Evolutionary conservation across 2,329 filamentous ascomycete species (phyloP).

Genomic region (Penicillium sp.): DNA sequence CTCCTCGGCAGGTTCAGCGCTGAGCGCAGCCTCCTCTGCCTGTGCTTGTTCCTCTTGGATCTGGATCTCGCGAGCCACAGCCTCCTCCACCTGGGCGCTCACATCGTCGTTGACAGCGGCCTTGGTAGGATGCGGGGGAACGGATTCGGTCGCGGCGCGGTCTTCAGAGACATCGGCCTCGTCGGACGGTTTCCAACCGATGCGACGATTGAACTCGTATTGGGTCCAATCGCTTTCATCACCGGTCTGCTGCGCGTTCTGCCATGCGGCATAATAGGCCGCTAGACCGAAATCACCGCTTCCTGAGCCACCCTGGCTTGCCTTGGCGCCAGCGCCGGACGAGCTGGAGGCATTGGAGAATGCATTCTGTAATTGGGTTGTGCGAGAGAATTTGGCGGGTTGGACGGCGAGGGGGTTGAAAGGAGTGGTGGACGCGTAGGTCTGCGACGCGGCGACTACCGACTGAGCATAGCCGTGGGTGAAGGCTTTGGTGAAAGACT

Average conservation of each 20-base stretch:
- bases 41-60: conserved; percentile 55
- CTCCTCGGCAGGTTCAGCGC: conserved; percentile 31
- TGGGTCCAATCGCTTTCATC: conserved; percentile 85
- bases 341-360: conserved; percentile 65
- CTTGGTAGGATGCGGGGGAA: conserved; percentile 63
- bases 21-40: conserved; percentile 40
- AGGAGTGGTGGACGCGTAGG: conserved; percentile 68
- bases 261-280: conserved; percentile 89
- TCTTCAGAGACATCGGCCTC: conserved; percentile 38
- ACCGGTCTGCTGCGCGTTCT: conserved; percentile 69
- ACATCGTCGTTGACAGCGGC: conserved; percentile 50
- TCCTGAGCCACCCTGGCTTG: conserved; percentile 60
- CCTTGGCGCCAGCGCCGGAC: conserved; percentile 53
- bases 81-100: conserved; percentile 80
- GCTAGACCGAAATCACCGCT: conserved; percentile 69
- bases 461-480: conserved; percentile 98
- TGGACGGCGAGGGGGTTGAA: conserved; percentile 56
- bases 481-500: conserved; percentile 95
- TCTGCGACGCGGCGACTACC: conserved; percentile 91
- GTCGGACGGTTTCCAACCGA: conserved; percentile 75
- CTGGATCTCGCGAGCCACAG: conserved; percentile 76
- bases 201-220: conserved; percentile 82
- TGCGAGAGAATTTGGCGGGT: conserved; percentile 53
- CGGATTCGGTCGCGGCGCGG: conserved; percentile 41
- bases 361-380: conserved; percentile 70